Evolutionary conservation across 345 rosid species (phyloP), one percentile per base, ranked within the genome.

Genomic region (Hypericum perforatum): DNA sequence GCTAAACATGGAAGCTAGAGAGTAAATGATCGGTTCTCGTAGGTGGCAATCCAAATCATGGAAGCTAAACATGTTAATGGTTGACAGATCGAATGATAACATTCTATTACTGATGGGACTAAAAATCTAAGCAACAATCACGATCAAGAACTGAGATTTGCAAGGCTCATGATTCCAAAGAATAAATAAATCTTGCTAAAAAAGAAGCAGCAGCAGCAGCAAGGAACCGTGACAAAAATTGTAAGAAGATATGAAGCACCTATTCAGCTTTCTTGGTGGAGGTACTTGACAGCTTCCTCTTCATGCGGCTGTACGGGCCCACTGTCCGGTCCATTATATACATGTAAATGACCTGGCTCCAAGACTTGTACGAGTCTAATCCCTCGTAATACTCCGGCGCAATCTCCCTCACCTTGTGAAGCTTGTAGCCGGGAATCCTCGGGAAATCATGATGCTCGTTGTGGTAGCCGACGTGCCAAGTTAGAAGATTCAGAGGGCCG

Each of bases 391-490:
- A 84, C 62, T 84, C 96, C 0, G 89, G 80, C 12, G 94, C 89
- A 56, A 87, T 76, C 70, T 87, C 84, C 73, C 77, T 87, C 66
- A 91, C 89, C 79, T 73, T 76, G 62, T 84, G 77, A 46, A 90
- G 84, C 76, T 78, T 90, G 71, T 12, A 68, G 42, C 96, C 95
- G 0, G 96, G 76, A 50, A 84, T 90, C 76, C 96, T 82, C 0
- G 92, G 92, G 75, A 87, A 86, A 65, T 90, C 98, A 56, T 90
- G 94, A 60, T 86, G 96, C 70, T 90, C 96, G 15, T 86, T 90
- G 69, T 90, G 97, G 73, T 78, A 84, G 0, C 97, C 96, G 1
- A 86, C 91, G 39, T 70, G 74, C 97, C 94, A 84, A 7, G 95
- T 74, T 56, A 90, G 46, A 7, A 76, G 74, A 63, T 86, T 90